These are phyloP conservation scores for Lentinula edodes DNA, from an alignment of 768 basidiomycete species.

Conservation along the genomic window DNA sequence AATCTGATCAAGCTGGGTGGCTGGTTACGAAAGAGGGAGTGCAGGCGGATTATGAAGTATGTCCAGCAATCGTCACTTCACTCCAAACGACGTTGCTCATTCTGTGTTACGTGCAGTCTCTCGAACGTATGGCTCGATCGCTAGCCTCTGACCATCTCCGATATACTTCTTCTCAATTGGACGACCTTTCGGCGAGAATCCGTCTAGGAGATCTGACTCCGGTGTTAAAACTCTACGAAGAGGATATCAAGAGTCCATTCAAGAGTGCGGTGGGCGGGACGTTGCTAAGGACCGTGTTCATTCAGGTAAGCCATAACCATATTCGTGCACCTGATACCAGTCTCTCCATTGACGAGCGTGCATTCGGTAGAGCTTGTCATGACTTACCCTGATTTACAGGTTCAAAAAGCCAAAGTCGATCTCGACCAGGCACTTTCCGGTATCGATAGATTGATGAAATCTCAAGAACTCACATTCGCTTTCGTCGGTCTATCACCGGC, in stretches of 20 bases:
- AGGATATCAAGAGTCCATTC: constrained; percentile 85
- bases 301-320: constrained; percentile 50
- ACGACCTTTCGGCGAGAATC: constrained; percentile 57
- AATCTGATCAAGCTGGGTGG: constrained; percentile 71
- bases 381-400: neutral
- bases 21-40: constrained; percentile 82
- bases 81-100: neutral
- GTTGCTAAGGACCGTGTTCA: constrained; percentile 76
- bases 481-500: constrained; percentile 96
- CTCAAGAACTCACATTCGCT: constrained; percentile 92
- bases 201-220: constrained; percentile 80
- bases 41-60: constrained; percentile 76
- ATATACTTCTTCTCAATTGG: constrained; percentile 60
- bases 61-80: constrained; percentile 12
- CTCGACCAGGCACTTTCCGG: constrained; percentile 86
- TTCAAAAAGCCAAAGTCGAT: constrained; percentile 58
- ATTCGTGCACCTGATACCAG: neutral
- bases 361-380: too few species aligned
- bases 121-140: constrained; percentile 88
- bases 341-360: too few species aligned
- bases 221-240: constrained; percentile 83
- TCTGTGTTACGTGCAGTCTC: constrained; percentile 44
- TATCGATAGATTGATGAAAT: constrained; percentile 90
- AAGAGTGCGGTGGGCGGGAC: constrained; percentile 77
- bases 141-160: constrained; percentile 78